Evolutionary conservation across 2,329 filamentous ascomycete genomes (phyloP).

Genomic region (Penicillium sclerotiorum): DNA sequence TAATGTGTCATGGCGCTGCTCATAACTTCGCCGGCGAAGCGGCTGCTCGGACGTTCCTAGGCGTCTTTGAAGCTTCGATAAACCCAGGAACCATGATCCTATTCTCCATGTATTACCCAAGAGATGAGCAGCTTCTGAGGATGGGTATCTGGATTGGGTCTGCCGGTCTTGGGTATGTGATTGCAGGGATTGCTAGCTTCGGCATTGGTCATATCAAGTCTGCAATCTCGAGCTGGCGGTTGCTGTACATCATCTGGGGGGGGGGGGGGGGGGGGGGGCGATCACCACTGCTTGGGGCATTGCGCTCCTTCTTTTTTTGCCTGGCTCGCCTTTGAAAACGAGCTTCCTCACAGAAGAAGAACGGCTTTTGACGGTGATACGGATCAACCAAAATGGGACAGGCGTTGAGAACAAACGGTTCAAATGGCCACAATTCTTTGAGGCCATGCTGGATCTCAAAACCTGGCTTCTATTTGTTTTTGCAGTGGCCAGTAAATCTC

Average conservation of each 20-base stretch:
- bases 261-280: background rate
- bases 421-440: constrained; percentile 10
- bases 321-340: constrained; percentile 3
- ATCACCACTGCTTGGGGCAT: constrained; percentile 5
- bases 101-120: no score
- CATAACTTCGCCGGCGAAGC: constrained; percentile 35
- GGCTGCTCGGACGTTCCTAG: no score
- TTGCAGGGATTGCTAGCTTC: background rate
- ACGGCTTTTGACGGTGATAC: background rate
- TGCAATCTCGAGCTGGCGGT: background rate
- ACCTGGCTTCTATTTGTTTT: constrained; percentile 5
- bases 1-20: no score
- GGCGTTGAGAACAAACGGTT: constrained; percentile 12
- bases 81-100: no score
- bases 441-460: constrained; percentile 8
- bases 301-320: constrained; percentile 1
- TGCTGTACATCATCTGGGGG: background rate
- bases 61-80: no score
- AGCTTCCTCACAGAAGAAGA: constrained; percentile 43
- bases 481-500: background rate
- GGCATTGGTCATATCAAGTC: background rate
- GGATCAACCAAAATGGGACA: constrained; percentile 47
- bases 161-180: no score
- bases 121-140: no score
- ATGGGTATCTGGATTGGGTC: no score